These are phyloP conservation scores for Cordyceps fumosorosea DNA, from an alignment of 2,329 filamentous ascomycete species.

Conservation along the genomic window DNA sequence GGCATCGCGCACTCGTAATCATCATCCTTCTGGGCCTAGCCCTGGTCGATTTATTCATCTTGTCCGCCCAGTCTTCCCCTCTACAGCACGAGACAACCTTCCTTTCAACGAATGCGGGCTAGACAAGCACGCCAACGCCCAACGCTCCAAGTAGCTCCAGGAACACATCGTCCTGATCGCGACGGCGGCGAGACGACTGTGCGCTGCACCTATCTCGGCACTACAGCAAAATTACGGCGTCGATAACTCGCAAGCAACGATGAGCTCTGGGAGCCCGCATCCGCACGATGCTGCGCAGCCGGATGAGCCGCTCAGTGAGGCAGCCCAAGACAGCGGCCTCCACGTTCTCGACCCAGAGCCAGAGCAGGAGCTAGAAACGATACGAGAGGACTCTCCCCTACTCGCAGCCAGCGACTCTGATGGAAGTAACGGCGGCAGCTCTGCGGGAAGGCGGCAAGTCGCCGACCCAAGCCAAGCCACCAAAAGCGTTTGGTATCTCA, in stretches of 20 bases:
- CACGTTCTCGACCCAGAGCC: slow-evolving; percentile 9
- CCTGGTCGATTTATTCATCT: background rate
- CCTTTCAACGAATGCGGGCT: background rate
- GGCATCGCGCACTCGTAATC: background rate
- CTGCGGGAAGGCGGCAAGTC: slow-evolving; percentile 23
- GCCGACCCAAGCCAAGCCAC: slow-evolving; percentile 48
- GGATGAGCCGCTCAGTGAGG: slow-evolving; percentile 8
- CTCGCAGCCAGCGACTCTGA: slow-evolving; percentile 12
- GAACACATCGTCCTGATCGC: background rate
- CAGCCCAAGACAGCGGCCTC: slow-evolving; percentile 6
- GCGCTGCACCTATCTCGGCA: background rate
- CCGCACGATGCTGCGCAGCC: background rate
- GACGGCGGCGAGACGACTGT: too few species aligned
- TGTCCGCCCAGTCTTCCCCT: background rate
- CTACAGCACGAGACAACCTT: background rate
- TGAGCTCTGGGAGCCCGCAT: background rate
- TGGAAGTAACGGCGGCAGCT: background rate
- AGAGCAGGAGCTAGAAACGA: slow-evolving; percentile 14
- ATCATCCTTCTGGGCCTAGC: background rate
- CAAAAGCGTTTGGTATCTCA: slow-evolving; percentile 79
- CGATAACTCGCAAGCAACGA: background rate
- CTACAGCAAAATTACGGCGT: background rate
- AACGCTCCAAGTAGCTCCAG: background rate
- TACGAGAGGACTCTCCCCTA: slow-evolving; percentile 16
- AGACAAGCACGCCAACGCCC: background rate